Conservation (phyloP, 179 eudicot genomes). For the Amaranthus tricolor region DNA sequence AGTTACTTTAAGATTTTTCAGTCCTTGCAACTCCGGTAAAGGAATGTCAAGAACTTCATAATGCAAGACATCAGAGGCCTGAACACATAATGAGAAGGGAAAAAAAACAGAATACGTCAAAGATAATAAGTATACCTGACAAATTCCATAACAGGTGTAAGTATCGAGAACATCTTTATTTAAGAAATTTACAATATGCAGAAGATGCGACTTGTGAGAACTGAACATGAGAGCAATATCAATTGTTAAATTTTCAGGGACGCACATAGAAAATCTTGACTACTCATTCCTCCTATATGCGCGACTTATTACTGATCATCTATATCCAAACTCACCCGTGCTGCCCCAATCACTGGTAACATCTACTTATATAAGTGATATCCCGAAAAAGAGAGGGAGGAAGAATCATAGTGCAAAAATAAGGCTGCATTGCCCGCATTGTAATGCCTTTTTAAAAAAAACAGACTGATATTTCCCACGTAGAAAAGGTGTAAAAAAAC, state of each 20-base stretch:
- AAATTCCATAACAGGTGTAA: constrained; percentile 2
- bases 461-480: too few relatives aligned
- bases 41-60: constrained; percentile 91
- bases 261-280: neutral
- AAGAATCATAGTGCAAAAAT: too few relatives aligned
- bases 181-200: neutral
- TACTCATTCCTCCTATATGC: neutral
- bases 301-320: neutral
- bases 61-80: constrained; percentile 79
- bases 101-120: constrained; percentile 5
- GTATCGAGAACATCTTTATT: neutral
- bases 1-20: constrained; percentile 86
- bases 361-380: too few relatives aligned
- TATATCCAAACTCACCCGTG: neutral
- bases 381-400: too few relatives aligned
- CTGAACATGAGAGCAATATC: neutral
- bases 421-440: too few relatives aligned
- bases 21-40: constrained; percentile 79
- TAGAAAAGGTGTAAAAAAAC: too few relatives aligned
- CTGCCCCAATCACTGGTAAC: too few relatives aligned
- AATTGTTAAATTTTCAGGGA: neutral
- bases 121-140: neutral
- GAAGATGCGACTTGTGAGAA: neutral
- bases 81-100: constrained; percentile 8
- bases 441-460: too few relatives aligned